Evolutionary conservation across 805 yeast genomes (phyloP).

Genomic region (Torulaspora delbrueckii): DNA sequence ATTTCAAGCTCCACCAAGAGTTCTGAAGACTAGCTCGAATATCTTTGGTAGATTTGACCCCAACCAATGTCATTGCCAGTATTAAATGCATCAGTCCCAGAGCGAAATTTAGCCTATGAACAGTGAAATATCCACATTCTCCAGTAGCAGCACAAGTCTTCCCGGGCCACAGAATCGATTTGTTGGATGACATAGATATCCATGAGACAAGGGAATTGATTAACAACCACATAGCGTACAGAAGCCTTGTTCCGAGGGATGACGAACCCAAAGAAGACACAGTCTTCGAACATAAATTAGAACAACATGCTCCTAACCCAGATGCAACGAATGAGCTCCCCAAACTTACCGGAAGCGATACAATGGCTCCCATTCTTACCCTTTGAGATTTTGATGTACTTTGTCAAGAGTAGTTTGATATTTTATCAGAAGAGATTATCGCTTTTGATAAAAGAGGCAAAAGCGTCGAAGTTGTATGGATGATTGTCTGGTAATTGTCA

Average conservation of each 20-base stretch:
- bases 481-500: not conserved
- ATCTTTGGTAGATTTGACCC: constrained; percentile 71
- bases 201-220: constrained; percentile 82
- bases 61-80: constrained; percentile 61
- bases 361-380: constrained; percentile 53
- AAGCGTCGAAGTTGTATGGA: not conserved
- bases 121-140: constrained; percentile 90
- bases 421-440: not conserved
- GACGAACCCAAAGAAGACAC: constrained; percentile 56
- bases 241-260: constrained; percentile 75
- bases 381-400: not conserved
- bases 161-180: constrained; percentile 69
- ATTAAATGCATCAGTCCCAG: constrained; percentile 72
- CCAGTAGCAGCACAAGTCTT: constrained; percentile 75
- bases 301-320: constrained; percentile 75
- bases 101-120: constrained; percentile 87
- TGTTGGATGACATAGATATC: constrained; percentile 77
- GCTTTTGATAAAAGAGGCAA: not conserved
- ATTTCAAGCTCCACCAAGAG: constrained; percentile 83
- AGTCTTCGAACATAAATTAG: constrained; percentile 56
- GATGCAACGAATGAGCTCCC: constrained; percentile 62
- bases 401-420: not conserved
- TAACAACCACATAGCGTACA: constrained; percentile 75
- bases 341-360: constrained; percentile 67
- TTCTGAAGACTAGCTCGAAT: constrained; percentile 82